Evolutionary conservation across 257 asterid species (phyloP), one percentile per base, ranked within the genome.

Genomic region (Solanum pinnatisectum): DNA sequence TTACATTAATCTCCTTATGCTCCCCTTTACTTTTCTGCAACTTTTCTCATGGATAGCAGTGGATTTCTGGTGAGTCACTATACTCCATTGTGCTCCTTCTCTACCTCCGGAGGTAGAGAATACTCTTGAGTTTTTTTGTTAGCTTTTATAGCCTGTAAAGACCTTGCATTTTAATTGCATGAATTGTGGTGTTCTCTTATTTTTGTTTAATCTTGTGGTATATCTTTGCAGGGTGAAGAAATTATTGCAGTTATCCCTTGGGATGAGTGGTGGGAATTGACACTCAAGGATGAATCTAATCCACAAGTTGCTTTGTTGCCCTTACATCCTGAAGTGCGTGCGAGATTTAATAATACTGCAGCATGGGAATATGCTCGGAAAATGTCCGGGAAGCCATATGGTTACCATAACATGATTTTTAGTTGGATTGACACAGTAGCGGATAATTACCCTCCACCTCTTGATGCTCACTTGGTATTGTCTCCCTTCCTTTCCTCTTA

Each of bases 391-490:
- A 96, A 97, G 91, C 99, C 99, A 70, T 97, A 97, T 89, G 99
- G 99, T 90, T 97, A 96, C 87, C 99, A 97, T 91, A 97, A 97
- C 95, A 96, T 97, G 99, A 97, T 97, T 88, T 97, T 97, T 91
- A 97, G 99, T 92, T 97, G 99, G 99, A 96, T 96, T 77, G 99
- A 97, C 91, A 95, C 99, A n/a, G 94, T 96, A 81, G 91, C 94
- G 35, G 98, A 97, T 87, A 97, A 97, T 90, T 97, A 93, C 78
- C 99, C 99, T 16, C 99, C 99, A 20, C 99, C 99, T 88, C 93
- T 97, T 86, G 99, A 97, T 96, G 98, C 99, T 95, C 99, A 97
- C 98, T 95, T 97, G 99, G 99, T 97, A 95, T 39, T 39, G 87
- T 83, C 73, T 78, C 88, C 49, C 70, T 82, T 18, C n/a, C 40